Percentiles rank a stretch among this genome's conserved stretches.
Evolutionary conservation across 495 filamentous ascomycete genomes (phyloP).

Genomic region (Lophium mytilinum): DNA sequence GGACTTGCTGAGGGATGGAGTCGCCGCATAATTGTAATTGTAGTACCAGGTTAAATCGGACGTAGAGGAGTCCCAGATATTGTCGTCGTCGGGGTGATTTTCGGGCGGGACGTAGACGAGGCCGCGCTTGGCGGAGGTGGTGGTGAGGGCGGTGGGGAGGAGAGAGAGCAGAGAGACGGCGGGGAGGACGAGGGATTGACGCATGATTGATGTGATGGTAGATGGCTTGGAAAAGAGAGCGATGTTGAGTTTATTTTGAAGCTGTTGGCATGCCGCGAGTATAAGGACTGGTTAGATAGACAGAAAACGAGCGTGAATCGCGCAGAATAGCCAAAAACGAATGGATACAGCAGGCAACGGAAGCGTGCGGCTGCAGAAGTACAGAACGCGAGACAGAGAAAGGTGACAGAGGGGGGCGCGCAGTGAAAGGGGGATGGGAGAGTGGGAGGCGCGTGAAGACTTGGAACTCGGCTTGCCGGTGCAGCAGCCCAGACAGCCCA

Average conservation of each 20-base stretch:
- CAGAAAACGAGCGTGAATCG: too few species aligned
- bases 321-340: background rate
- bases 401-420: background rate
- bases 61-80: conserved; percentile 45
- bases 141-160: conserved; percentile 25
- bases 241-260: background rate
- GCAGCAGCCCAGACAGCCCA: too few species aligned
- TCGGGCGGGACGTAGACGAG: conserved; percentile 53
- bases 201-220: background rate
- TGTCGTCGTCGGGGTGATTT: conserved; percentile 47
- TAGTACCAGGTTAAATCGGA: conserved; percentile 74
- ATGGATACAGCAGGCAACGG: background rate
- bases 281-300: too few species aligned
- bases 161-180: conserved; percentile 22
- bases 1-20: conserved; percentile 38
- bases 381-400: background rate
- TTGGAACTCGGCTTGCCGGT: background rate
- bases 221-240: background rate
- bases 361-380: background rate
- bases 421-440: background rate
- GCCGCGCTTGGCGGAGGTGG: conserved; percentile 57
- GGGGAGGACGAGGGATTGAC: conserved; percentile 4
- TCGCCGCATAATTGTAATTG: conserved; percentile 55
- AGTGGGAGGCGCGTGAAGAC: background rate
- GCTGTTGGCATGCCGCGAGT: too few species aligned